Evolutionary conservation across 169 alveolate genomes (phyloP).

Genomic region (Amoebophrya sp.): DNA sequence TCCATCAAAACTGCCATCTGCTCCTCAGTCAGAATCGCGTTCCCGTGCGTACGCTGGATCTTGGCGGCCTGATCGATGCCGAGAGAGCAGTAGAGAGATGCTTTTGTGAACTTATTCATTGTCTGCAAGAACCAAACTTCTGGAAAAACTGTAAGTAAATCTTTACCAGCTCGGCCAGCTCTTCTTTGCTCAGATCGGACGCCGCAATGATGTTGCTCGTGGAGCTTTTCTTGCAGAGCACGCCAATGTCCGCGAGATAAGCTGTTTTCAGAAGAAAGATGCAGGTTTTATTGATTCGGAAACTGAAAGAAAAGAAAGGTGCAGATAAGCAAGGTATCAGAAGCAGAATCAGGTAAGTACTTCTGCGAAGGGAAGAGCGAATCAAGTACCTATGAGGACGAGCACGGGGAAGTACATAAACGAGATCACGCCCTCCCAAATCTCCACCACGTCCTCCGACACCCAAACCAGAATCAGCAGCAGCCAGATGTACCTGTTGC

Average conservation of each 20-base stretch:
- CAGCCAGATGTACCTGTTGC: slow-evolving; percentile 11
- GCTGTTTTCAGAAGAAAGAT: too few species aligned
- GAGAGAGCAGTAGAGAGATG: background rate
- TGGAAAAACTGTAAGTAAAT: background rate
- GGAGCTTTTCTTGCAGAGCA: background rate
- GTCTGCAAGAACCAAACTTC: background rate
- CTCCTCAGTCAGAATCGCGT: background rate
- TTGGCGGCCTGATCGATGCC: background rate
- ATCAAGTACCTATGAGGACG: background rate
- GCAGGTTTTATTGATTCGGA: too few species aligned
- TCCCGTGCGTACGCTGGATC: background rate
- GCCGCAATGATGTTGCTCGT: background rate
- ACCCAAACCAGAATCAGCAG: background rate
- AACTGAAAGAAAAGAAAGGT: too few species aligned
- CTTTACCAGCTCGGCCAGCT: background rate
- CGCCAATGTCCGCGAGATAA: background rate
- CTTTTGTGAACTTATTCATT: background rate
- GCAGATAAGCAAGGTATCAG: too few species aligned
- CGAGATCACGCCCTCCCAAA: background rate
- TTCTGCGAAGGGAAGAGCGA: too few species aligned
- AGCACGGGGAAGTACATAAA: background rate
- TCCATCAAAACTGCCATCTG: background rate
- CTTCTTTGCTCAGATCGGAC: background rate
- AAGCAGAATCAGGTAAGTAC: too few species aligned
- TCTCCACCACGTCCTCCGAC: background rate